These are phyloP conservation scores for Beauveria brongniartii DNA, from an alignment of 2,329 filamentous ascomycete genomes.

Conservation along the genomic window DNA sequence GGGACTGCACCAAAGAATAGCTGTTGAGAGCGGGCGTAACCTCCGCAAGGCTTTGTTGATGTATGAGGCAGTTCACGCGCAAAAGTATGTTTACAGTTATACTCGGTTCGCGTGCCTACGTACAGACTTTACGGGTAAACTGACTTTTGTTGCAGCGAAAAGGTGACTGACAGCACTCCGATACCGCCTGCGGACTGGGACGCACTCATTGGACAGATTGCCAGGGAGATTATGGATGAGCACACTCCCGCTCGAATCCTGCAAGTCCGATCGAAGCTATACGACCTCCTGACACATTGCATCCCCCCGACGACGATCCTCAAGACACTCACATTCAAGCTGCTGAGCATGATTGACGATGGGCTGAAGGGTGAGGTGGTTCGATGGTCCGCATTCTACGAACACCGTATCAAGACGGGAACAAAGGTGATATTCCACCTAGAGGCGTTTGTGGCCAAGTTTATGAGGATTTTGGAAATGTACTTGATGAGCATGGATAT, in stretches of 20 bases:
- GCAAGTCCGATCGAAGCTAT: constrained; percentile 85
- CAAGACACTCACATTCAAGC: constrained; percentile 89
- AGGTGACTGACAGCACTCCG: constrained; percentile 74
- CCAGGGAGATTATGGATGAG: constrained; percentile 89
- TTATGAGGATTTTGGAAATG: constrained; percentile 94
- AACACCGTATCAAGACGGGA: constrained; percentile 86
- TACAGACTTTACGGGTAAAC: constrained; percentile 9
- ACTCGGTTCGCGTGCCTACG: background rate
- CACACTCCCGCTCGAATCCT: constrained; percentile 85
- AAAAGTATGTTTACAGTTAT: constrained; percentile 60
- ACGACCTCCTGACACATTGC: constrained; percentile 93
- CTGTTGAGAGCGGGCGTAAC: constrained; percentile 84
- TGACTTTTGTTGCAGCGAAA: constrained; percentile 57
- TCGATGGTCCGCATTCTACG: constrained; percentile 94
- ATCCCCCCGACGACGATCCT: constrained; percentile 92
- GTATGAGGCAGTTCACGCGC: constrained; percentile 94
- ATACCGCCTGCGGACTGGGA: constrained; percentile 98
- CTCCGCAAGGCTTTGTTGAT: constrained; percentile 84
- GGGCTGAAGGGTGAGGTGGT: constrained; percentile 85
- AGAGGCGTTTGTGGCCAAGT: constrained; percentile 96
- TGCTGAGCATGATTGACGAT: constrained; percentile 82
- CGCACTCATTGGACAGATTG: constrained; percentile 77
- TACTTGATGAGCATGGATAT: constrained; percentile 80
- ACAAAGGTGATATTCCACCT: constrained; percentile 97
- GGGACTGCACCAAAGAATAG: constrained; percentile 75